Conservation (phyloP, 371 early-diverging fungal genomes). For the Mucor piriformis region DNA sequence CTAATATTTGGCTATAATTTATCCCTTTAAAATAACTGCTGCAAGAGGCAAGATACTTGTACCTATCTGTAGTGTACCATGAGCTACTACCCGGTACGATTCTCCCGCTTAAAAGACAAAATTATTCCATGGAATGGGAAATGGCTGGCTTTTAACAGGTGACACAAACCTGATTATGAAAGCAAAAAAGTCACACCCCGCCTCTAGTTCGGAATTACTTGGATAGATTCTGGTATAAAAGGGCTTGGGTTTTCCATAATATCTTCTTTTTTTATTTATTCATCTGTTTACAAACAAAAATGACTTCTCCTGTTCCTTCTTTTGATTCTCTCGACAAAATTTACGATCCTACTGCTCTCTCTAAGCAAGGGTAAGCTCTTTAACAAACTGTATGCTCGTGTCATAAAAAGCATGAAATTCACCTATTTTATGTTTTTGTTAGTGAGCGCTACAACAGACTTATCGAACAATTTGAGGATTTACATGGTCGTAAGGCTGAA, state of each 20-base stretch:
- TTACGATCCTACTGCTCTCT: slow-evolving; percentile 38
- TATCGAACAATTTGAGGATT: slow-evolving; percentile 54
- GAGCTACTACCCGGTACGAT: background rate
- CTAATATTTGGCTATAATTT: too few relatives aligned
- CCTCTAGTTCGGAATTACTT: background rate
- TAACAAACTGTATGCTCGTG: background rate
- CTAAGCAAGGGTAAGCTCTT: slow-evolving; percentile 44
- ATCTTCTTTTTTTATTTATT: slow-evolving; percentile 7
- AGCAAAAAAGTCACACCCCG: slow-evolving; percentile 33
- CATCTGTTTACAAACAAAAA: slow-evolving; percentile 1
- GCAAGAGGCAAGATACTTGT: too few relatives aligned
- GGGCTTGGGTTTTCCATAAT: background rate
- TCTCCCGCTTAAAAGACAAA: background rate
- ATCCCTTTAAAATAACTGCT: too few relatives aligned
- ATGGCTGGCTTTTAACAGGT: slow-evolving; percentile 7
- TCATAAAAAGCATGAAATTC: background rate
- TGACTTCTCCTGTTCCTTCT: slow-evolving; percentile 42
- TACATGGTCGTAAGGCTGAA: slow-evolving; percentile 70
- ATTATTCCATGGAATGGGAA: slow-evolving; percentile 10
- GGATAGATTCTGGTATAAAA: background rate
- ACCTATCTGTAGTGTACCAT: background rate
- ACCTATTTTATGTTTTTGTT: background rate
- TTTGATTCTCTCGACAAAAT: slow-evolving; percentile 43
- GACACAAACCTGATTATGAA: slow-evolving; percentile 19
- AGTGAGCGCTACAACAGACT: slow-evolving; percentile 65